A percentile compares a stretch with the other conserved stretches of the same genome.
Evolutionary conservation across 2,329 filamentous ascomycete species (phyloP).

Genomic region (Tympanopsis confertula): DNA sequence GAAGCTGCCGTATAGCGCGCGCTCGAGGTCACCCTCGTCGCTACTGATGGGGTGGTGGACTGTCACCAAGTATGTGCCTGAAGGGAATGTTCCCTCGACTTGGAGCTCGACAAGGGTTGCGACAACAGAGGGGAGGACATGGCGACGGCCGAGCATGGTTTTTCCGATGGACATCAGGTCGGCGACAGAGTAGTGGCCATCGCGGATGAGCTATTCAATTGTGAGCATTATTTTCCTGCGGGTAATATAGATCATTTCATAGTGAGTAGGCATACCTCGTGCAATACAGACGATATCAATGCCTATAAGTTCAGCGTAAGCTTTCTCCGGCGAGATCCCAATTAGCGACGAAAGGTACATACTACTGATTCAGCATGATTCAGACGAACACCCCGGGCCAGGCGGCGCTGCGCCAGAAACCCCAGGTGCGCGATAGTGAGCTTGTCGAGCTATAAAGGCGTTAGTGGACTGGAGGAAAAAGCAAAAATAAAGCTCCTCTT

Average conservation of each 20-base stretch:
- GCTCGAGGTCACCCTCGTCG: constrained; percentile 76
- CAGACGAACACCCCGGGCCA: constrained; percentile 76
- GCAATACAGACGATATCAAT: constrained; percentile 5
- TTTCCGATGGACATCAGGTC: constrained; percentile 87
- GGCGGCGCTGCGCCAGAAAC: constrained; percentile 72
- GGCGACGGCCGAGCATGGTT: constrained; percentile 84
- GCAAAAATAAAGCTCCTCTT: too few species aligned
- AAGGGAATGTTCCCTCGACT: constrained; percentile 86
- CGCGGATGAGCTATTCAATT: constrained; percentile 91
- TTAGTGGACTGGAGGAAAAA: too few species aligned
- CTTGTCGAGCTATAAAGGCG: constrained; percentile 68
- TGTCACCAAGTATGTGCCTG: constrained; percentile 85
- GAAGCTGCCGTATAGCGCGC: constrained; percentile 83
- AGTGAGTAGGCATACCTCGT: background rate
- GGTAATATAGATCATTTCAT: background rate
- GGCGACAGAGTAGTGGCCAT: constrained; percentile 84
- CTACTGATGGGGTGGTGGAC: constrained; percentile 80
- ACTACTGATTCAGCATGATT: constrained; percentile 86
- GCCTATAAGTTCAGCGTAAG: constrained; percentile 14
- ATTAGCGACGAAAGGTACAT: constrained; percentile 12
- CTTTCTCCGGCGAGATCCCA: constrained; percentile 2
- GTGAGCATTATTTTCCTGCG: constrained; percentile 67
- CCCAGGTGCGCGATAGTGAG: constrained; percentile 84
- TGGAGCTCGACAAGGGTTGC: constrained; percentile 73
- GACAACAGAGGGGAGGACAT: constrained; percentile 75